Base-by-base conservation (phyloP, 1,139 yeast genomes). In the Hansenula anomala region DNA sequence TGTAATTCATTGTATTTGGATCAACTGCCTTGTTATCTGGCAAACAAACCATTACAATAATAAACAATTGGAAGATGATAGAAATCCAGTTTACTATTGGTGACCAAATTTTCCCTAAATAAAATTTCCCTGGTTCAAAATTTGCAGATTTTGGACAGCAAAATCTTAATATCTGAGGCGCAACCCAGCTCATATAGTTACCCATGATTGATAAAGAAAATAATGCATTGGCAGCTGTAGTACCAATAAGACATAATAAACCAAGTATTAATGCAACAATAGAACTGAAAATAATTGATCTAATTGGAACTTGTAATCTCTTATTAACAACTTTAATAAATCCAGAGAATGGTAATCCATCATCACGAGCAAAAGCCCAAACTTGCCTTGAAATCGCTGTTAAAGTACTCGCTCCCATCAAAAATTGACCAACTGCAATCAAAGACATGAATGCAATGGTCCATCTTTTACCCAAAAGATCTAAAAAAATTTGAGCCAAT, bases 61-160 rank as follows among this genome's bases (percentile, higher is more conserved):
- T 62, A 45, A 67, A 72, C 2, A 42, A 40, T 39, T 61, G 59
- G 44, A 59, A 67, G 3, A 48, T 33, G 19, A 63, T 56, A 2
- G 67, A 56, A 28, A 52, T 45, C 61, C 64, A 59, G 19, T 67
- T 68, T 23, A 69, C 51, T 11, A 69, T 46, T 10, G 65, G 66
- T 3, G 80, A 73, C 40, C 65, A 52, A 13, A 58, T 42, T 8
- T 61, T 57, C 20, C 88, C 87, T 43, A 78, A 61, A 53, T 74
- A 71, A 51, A 80, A 80, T 8, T 74, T 72, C 10, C 88, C 88
- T 0, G 84, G 84, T 14, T 59, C 64, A 52, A 78, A 79, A 8
- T 6, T 8, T 36, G 66, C 60, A 30, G 64, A 56, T 38, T 58
- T 63, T 36, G 73, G 75, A 24, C 47, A 55, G 6, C 71, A 60